phyloP scores from a whole-genome alignment of 78 protist genomes.

The Capsaspora owczarzaki region DNA sequence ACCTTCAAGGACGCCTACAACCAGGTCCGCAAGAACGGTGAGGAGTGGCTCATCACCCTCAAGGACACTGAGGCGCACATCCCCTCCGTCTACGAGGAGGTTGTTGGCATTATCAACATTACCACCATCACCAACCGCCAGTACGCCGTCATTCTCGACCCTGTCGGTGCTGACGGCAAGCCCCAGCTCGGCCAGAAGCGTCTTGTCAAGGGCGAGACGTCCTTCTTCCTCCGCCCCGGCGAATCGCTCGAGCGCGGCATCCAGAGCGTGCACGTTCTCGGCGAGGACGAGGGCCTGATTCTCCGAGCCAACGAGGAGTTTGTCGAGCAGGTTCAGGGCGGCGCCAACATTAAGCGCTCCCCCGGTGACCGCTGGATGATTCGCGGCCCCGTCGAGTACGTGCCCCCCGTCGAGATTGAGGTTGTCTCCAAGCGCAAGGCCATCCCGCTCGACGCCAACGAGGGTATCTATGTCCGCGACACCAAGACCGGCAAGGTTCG shows the following conservation, averaged over 20 bases:
- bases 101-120: slow-evolving; percentile 48
- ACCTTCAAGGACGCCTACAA: slow-evolving; percentile 56
- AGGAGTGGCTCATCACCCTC: slow-evolving; percentile 75
- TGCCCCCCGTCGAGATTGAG: slow-evolving; percentile 76
- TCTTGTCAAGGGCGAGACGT: slow-evolving; percentile 59
- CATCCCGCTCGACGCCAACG: slow-evolving; percentile 85
- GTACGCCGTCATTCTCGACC: slow-evolving; percentile 79
- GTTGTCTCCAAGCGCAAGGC: slow-evolving; percentile 65
- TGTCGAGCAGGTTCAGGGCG: slow-evolving; percentile 14
- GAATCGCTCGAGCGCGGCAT: slow-evolving; percentile 60
- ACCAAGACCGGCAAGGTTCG: slow-evolving; percentile 69
- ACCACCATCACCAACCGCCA: slow-evolving; percentile 73
- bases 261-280: slow-evolving; percentile 56
- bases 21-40: slow-evolving; percentile 59
- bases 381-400: slow-evolving; percentile 76
- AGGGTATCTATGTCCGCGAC: slow-evolving; percentile 84
- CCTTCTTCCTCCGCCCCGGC: slow-evolving; percentile 83
- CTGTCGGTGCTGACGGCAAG: slow-evolving; percentile 52
- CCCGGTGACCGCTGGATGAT: slow-evolving; percentile 92
- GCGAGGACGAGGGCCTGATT: slow-evolving; percentile 77
- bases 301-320: slow-evolving; percentile 66
- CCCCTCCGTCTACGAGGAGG: slow-evolving; percentile 74
- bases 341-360: slow-evolving; percentile 15
- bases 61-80: slow-evolving; percentile 58
- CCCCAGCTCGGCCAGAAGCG: slow-evolving; percentile 63